These are phyloP conservation scores for Blastocladiella britannica DNA, from an alignment of 192 early-diverging fungal genomes.

Conservation along the genomic window DNA sequence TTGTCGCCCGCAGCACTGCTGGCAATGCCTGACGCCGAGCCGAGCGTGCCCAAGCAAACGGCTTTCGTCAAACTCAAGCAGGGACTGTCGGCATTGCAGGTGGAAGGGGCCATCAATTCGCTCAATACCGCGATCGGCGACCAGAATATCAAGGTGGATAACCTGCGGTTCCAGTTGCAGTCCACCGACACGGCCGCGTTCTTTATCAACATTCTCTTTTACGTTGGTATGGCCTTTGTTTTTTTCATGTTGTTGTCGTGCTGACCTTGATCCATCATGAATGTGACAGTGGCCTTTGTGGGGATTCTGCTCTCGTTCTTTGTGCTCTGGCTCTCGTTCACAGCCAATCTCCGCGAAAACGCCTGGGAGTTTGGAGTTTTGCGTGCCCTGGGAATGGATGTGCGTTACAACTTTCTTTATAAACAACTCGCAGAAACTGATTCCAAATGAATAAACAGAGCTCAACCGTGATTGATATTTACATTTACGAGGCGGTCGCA, in stretches of 20 bases:
- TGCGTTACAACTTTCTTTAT: background rate
- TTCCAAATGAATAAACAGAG: too few species aligned
- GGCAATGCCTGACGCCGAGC: too few species aligned
- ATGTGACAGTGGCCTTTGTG: constrained; percentile 11
- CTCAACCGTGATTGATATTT: constrained; percentile 6
- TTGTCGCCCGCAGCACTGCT: too few species aligned
- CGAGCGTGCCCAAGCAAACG: constrained; percentile 1
- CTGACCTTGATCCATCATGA: too few species aligned
- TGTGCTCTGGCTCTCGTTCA: constrained; percentile 14
- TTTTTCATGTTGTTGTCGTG: too few species aligned
- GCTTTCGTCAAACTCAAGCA: constrained; percentile 1
- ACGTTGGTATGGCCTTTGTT: constrained; percentile 9
- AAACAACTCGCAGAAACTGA: too few species aligned
- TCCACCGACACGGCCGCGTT: constrained; percentile 4
- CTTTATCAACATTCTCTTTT: constrained; percentile 10
- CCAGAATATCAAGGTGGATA: constrained; percentile 4
- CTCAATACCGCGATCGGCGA: constrained; percentile 6
- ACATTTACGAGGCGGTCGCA: constrained; percentile 13
- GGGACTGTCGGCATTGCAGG: constrained; percentile 3
- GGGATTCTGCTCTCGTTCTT: constrained; percentile 14
- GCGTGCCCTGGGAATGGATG: constrained; percentile 12
- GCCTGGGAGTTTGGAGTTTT: constrained; percentile 17
- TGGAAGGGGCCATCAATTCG: constrained; percentile 6
- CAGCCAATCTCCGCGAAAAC: constrained; percentile 15
- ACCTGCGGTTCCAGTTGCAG: constrained; percentile 5